Evolutionary conservation across 345 rosid genomes (phyloP), one percentile per base, ranked within the genome.

Genomic region (Populus simonii): DNA sequence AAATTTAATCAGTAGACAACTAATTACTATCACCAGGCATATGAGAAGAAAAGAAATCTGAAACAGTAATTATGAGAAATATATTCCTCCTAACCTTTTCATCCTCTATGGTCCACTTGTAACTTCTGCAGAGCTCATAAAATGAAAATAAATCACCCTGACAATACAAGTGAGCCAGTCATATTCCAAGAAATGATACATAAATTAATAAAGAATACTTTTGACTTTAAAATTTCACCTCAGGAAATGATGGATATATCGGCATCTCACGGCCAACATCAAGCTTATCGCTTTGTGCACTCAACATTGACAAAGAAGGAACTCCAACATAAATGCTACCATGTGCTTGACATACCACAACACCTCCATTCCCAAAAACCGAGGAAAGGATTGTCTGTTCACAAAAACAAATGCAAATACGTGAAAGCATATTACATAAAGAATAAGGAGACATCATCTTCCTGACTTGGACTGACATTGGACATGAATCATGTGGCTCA

Each of bases 141-240:
- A 93, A 86, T 59, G 97, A 90, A 84, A 93, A 88, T 72, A 94
- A 85, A 76, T 89, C 85, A 25, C 94, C 99, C 99, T 94, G 92
- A 84, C 33, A 74, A 84, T 76, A 71, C 39, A 71, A 74, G 71
- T 41, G 65, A 68, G 66, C 72, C 59, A 71, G 76, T 80, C 76
- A 86, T 75, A 74, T 73, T 73, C 78, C 59, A 51, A 73, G 11
- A 76, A 63, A 47, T 51, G 59, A 75, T 43, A 47, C 75, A 78
- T 51, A 25, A 57, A 76, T 41, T 29, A 63, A 79, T 36, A 75
- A 51, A 49, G n/a, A 41, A 10, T 71, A 61, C 66, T 72, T 74
- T 74, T 74, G 71, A 81, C 69, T 80, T 63, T 67, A 35, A 63
- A 77, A 74, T 87, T 90, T 90, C 85, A 86, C 99, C 93, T 89